phyloP scores from a whole-genome alignment of 139 green algal species.

The Deuterostichococcus epilithicus region DNA sequence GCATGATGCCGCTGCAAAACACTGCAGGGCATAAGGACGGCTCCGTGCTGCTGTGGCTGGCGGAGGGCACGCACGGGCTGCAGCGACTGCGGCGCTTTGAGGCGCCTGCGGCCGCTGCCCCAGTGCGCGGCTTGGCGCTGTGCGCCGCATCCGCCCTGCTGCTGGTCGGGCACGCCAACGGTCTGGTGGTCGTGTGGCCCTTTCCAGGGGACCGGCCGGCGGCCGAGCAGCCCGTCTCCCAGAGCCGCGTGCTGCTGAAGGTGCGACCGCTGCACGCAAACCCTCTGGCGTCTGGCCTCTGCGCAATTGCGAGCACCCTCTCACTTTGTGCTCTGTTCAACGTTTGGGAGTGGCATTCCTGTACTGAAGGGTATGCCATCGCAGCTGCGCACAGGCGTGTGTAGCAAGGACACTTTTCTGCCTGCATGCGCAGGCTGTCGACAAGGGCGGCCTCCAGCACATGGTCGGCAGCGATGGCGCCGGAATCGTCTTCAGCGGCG shows the following conservation, averaged over 20 bases:
- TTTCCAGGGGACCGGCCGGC: background rate
- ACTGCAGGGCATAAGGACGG: background rate
- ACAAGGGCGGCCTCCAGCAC: background rate
- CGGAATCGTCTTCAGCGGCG: background rate
- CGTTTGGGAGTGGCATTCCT: too few relatives aligned
- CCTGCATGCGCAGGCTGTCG: background rate
- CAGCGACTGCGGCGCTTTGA: background rate
- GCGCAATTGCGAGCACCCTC: too few relatives aligned
- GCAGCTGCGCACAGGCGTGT: too few relatives aligned
- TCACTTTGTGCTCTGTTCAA: too few relatives aligned
- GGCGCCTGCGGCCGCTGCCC: background rate
- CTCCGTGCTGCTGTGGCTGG: background rate
- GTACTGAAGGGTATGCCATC: too few relatives aligned
- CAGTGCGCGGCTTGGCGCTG: background rate
- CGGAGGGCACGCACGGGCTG: background rate
- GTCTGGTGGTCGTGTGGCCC: background rate
- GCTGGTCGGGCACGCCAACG: constrained; percentile 25
- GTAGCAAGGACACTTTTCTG: too few relatives aligned
- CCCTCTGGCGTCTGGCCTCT: too few relatives aligned
- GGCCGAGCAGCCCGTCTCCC: too few relatives aligned
- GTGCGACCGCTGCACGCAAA: too few relatives aligned
- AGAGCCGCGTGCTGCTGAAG: background rate
- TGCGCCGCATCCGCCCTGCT: background rate
- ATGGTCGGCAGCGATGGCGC: background rate
- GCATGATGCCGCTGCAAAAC: too few relatives aligned